phyloP scores from a whole-genome alignment of 2,329 filamentous ascomycete species.

The Pseudophaeomoniella oleicola region DNA sequence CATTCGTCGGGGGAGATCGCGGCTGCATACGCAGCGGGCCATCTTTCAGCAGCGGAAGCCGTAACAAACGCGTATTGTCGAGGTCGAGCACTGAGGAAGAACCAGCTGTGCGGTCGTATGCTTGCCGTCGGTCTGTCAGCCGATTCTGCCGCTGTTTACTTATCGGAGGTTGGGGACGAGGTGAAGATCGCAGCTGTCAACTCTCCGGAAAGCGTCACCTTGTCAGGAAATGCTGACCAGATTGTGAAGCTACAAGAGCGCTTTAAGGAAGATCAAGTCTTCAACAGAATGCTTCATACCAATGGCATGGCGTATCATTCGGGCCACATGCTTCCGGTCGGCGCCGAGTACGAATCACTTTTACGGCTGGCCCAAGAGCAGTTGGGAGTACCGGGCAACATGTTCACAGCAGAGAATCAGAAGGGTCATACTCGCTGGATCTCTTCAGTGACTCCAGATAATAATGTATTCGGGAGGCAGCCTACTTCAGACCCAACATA shows the following conservation, averaged over 20 bases:
- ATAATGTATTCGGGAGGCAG: no score
- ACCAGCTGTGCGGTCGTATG: constrained; percentile 33
- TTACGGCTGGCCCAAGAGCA: neutral
- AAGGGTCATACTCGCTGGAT: neutral
- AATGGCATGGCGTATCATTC: constrained; percentile 18
- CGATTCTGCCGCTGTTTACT: constrained; percentile 11
- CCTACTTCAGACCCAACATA: no score
- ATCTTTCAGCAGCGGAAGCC: constrained; percentile 22
- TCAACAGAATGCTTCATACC: constrained; percentile 15
- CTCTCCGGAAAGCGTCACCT: constrained; percentile 14
- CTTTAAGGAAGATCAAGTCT: constrained; percentile 14
- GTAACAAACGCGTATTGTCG: constrained; percentile 2
- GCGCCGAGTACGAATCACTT: constrained; percentile 15
- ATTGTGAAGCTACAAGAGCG: constrained; percentile 11
- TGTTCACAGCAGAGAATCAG: neutral
- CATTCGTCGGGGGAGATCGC: constrained; percentile 37
- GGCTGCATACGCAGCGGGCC: constrained; percentile 29
- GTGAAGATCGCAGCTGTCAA: constrained; percentile 21
- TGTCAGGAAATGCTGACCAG: constrained; percentile 9
- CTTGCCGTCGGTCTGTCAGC: constrained; percentile 31
- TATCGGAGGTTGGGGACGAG: constrained; percentile 12
- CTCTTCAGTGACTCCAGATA: no score
- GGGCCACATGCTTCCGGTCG: constrained; percentile 15
- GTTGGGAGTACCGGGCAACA: no score
- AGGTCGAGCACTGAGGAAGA: constrained; percentile 7